phyloP scores from a whole-genome alignment of 495 filamentous ascomycete species.

The Aspergillus ellipticus region DNA sequence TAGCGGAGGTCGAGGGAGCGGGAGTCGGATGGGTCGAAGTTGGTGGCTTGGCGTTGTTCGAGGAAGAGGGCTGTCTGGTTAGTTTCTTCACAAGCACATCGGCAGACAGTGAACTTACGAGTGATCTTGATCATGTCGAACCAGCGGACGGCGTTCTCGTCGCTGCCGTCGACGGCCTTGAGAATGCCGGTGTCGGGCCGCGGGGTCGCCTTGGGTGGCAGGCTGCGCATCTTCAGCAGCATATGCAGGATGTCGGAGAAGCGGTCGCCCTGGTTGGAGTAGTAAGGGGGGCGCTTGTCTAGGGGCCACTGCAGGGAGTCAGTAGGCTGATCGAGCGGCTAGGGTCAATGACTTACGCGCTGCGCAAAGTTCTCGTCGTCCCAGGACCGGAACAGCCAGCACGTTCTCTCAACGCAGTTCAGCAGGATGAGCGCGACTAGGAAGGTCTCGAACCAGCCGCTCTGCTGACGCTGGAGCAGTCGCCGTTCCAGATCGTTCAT shows the following conservation, averaged over 20 bases:
- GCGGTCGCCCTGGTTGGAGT: conserved; percentile 65
- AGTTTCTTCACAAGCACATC: not conserved
- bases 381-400: conserved; percentile 75
- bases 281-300: conserved; percentile 60
- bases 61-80: conserved; percentile 33
- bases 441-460: conserved; percentile 70
- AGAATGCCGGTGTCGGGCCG: conserved; percentile 53
- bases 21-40: conserved; percentile 61
- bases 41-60: conserved; percentile 41
- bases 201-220: conserved; percentile 58
- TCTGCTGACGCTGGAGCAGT: conserved; percentile 68
- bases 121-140: conserved; percentile 59
- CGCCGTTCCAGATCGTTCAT: conserved; percentile 73
- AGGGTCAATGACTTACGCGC: conserved; percentile 24
- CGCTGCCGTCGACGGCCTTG: conserved; percentile 48
- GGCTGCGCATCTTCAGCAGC: conserved; percentile 68
- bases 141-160: conserved; percentile 51
- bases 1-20: conserved; percentile 65
- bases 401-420: conserved; percentile 79
- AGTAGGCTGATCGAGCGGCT: not conserved
- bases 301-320: conserved; percentile 59
- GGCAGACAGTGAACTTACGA: conserved; percentile 43
- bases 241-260: conserved; percentile 71
- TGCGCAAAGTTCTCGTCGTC: conserved; percentile 53
- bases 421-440: conserved; percentile 69